A percentile compares a stretch with the other conserved stretches of the same genome.
phyloP scores from a whole-genome alignment of 768 basidiomycete genomes.

The Serendipita sp. region DNA sequence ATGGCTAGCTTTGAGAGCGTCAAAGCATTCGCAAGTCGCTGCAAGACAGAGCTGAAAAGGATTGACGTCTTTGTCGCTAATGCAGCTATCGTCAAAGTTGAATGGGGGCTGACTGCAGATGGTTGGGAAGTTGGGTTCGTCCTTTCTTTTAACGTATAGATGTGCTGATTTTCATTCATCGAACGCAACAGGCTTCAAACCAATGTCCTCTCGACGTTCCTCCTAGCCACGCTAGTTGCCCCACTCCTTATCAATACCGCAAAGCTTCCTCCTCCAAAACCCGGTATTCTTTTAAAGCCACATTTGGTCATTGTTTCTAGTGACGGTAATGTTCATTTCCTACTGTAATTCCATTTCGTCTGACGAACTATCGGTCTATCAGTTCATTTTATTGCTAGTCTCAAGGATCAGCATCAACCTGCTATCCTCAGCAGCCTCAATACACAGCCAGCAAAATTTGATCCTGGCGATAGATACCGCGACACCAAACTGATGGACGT shows the following conservation, averaged over 20 bases:
- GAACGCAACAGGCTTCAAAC: neutral
- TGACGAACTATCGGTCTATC: neutral
- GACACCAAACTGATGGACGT: neutral
- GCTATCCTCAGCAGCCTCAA: constrained; percentile 6
- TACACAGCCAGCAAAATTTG: neutral
- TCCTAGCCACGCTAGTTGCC: neutral
- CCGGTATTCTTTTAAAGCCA: neutral
- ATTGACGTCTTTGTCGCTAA: constrained; percentile 9
- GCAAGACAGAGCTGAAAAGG: constrained; percentile 5
- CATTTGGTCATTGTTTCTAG: neutral
- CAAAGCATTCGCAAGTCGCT: constrained; percentile 7
- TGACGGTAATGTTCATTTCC: neutral
- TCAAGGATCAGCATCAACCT: neutral
- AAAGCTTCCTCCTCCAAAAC: neutral
- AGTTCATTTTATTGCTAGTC: neutral
- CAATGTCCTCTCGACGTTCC: neutral
- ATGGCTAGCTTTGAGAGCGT: constrained; percentile 4
- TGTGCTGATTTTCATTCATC: too few relatives aligned
- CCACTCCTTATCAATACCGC: neutral
- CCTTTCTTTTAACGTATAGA: neutral
- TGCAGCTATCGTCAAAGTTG: constrained; percentile 3
- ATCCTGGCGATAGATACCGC: neutral
- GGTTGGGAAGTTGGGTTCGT: constrained; percentile 10
- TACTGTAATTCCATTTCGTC: neutral
- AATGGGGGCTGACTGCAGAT: neutral